phyloP scores from a whole-genome alignment of 495 filamentous ascomycete genomes.

The Penicillium cataractarum region DNA sequence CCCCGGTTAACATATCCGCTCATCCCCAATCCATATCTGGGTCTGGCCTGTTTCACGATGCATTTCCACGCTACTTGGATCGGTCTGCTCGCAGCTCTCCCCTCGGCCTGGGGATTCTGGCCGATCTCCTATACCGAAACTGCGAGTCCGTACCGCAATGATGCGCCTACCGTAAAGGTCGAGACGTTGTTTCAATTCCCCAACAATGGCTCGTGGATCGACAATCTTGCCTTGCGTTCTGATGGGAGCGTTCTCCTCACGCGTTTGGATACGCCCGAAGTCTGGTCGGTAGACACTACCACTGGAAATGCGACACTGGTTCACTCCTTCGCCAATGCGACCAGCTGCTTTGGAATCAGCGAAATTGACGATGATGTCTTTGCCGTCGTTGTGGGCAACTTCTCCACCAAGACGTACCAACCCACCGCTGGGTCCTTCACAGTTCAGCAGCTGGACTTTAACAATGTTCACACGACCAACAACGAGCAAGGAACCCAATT shows the following conservation, averaged over 20 bases:
- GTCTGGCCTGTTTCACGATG: slow-evolving; percentile 16
- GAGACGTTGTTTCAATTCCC: slow-evolving; percentile 38
- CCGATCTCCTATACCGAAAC: slow-evolving; percentile 3
- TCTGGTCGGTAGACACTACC: slow-evolving; percentile 45
- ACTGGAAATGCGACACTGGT: slow-evolving; percentile 33
- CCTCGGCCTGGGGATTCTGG: slow-evolving; percentile 19
- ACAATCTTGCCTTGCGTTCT: slow-evolving; percentile 40
- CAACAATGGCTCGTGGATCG: slow-evolving; percentile 44
- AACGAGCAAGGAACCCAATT: slow-evolving; percentile 3
- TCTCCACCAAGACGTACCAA: slow-evolving; percentile 30
- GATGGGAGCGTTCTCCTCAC: slow-evolving; percentile 42
- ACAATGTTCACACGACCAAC: slow-evolving; percentile 2
- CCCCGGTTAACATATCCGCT: background rate
- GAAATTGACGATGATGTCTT: slow-evolving; percentile 46
- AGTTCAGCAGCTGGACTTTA: slow-evolving; percentile 44
- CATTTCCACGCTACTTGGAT: slow-evolving; percentile 12
- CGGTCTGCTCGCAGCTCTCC: slow-evolving; percentile 15
- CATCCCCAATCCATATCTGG: background rate
- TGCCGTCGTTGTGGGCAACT: slow-evolving; percentile 45
- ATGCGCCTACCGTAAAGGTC: slow-evolving; percentile 22
- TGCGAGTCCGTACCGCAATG: slow-evolving; percentile 10
- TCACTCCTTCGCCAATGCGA: slow-evolving; percentile 37
- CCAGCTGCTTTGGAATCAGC: slow-evolving; percentile 46
- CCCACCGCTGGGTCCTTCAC: slow-evolving; percentile 40
- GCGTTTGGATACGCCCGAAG: slow-evolving; percentile 37